Conservation (phyloP, 805 yeast species). For the Teunomyces lycoperdinae region DNA sequence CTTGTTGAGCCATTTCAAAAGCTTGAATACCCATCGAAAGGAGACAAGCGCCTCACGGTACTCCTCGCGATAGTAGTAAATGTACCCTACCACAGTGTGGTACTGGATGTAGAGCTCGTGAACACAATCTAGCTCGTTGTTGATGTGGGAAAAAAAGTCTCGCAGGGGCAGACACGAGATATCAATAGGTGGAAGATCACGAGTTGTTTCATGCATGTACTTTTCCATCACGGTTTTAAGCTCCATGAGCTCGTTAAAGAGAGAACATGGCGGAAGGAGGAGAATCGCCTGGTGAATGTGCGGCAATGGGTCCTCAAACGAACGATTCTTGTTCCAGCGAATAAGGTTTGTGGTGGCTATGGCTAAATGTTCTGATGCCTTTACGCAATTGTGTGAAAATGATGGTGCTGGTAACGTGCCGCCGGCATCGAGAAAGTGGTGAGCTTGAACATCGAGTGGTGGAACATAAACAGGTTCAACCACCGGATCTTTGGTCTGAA, state of each 20-base stretch:
- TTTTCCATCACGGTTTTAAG: slow-evolving; percentile 3
- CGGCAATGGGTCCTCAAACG: neutral
- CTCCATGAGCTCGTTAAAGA: slow-evolving; percentile 10
- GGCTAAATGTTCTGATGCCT: neutral
- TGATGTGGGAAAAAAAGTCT: slow-evolving; percentile 5
- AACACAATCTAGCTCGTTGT: neutral
- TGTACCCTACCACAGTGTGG: slow-evolving; percentile 17
- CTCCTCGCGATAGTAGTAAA: slow-evolving; percentile 12
- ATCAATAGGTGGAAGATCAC: slow-evolving; percentile 13
- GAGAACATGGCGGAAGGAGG: slow-evolving; percentile 11
- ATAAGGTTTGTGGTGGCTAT: neutral
- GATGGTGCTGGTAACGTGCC: neutral
- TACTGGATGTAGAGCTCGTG: slow-evolving; percentile 11
- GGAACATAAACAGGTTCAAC: neutral
- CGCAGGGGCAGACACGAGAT: slow-evolving; percentile 11
- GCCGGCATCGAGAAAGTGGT: neutral
- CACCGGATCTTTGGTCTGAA: neutral
- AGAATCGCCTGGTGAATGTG: neutral
- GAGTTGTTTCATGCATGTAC: slow-evolving; percentile 9
- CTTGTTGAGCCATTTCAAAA: slow-evolving; percentile 9
- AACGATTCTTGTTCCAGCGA: neutral
- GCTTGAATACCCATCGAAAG: slow-evolving; percentile 18
- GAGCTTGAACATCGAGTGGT: neutral
- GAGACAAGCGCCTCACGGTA: slow-evolving; percentile 13
- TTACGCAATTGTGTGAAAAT: neutral